Percentiles rank a stretch among this genome's conserved stretches.
These are phyloP conservation scores for Ceratobasidium sp. DNA, from an alignment of 1,284 basidiomycete species.

Conservation along the genomic window DNA sequence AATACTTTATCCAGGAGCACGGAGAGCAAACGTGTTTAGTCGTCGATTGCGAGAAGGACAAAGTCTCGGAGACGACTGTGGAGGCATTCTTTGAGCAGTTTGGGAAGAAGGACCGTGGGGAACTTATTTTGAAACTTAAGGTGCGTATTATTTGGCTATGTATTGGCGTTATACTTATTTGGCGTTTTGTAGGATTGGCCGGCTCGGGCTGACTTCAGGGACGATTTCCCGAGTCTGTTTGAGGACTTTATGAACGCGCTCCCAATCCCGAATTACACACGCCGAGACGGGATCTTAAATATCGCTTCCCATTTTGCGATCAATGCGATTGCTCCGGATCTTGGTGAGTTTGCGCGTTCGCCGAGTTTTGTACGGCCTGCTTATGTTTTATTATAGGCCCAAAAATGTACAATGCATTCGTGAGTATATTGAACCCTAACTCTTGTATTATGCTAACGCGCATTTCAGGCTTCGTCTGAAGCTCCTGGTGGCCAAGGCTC, in stretches of 20 bases:
- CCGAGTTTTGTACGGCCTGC: background rate
- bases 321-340: slow-evolving; percentile 86
- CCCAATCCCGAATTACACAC: slow-evolving; percentile 87
- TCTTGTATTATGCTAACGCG: slow-evolving; percentile 53
- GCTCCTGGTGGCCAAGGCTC: slow-evolving; percentile 76
- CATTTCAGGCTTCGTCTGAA: slow-evolving; percentile 71
- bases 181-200: slow-evolving; percentile 84
- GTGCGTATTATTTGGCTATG: slow-evolving; percentile 54
- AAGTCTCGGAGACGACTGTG: slow-evolving; percentile 70
- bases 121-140: slow-evolving; percentile 82
- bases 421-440: slow-evolving; percentile 43
- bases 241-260: slow-evolving; percentile 85
- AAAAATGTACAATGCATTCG: slow-evolving; percentile 63
- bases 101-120: slow-evolving; percentile 68
- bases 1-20: slow-evolving; percentile 79
- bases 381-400: slow-evolving; percentile 50
- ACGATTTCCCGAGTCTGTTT: slow-evolving; percentile 86
- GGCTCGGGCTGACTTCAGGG: slow-evolving; percentile 82
- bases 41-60: slow-evolving; percentile 80
- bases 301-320: slow-evolving; percentile 88
- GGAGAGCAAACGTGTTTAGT: slow-evolving; percentile 75
- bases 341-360: slow-evolving; percentile 66
- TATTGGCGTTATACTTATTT: slow-evolving; percentile 8
- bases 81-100: slow-evolving; percentile 84
- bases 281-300: slow-evolving; percentile 88